phyloP scores from a whole-genome alignment of 345 rosid species.

The Euphorbia lathyris region DNA sequence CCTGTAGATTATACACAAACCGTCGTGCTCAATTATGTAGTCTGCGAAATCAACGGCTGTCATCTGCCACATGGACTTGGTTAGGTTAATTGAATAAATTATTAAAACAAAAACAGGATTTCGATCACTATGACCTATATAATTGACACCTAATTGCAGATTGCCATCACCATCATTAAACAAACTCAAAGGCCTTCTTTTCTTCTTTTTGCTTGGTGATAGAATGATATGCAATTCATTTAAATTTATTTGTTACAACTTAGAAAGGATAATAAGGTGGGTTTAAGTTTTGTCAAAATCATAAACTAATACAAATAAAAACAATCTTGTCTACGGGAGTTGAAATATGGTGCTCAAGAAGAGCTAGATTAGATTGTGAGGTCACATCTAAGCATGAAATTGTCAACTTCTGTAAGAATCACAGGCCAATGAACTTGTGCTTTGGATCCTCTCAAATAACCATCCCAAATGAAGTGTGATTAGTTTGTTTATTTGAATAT shows the following conservation, averaged over 20 bases:
- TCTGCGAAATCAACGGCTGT: not conserved
- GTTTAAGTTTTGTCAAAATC: too few species aligned
- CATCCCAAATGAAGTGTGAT: not conserved
- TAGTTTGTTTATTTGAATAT: not conserved
- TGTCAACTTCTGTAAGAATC: not conserved
- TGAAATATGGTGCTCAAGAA: too few species aligned
- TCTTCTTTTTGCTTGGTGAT: not conserved
- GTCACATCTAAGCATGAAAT: not conserved
- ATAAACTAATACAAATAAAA: too few species aligned
- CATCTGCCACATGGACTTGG: not conserved
- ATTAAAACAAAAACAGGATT: not conserved
- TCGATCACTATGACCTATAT: not conserved
- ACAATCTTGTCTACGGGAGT: too few species aligned
- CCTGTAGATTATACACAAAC: not conserved
- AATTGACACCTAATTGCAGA: not conserved
- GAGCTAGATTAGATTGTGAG: too few species aligned
- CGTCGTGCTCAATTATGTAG: not conserved
- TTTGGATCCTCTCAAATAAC: not conserved
- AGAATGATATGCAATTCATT: not conserved
- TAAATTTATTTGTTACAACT: too few species aligned
- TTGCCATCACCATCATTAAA: not conserved
- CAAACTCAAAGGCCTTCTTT: not conserved
- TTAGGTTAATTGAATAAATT: too few species aligned
- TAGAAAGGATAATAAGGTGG: too few species aligned
- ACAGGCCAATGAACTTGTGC: not conserved